Evolutionary conservation across 768 basidiomycete species (phyloP), one percentile per base, ranked within the genome.

Genomic region (Tulasnella sp.): DNA sequence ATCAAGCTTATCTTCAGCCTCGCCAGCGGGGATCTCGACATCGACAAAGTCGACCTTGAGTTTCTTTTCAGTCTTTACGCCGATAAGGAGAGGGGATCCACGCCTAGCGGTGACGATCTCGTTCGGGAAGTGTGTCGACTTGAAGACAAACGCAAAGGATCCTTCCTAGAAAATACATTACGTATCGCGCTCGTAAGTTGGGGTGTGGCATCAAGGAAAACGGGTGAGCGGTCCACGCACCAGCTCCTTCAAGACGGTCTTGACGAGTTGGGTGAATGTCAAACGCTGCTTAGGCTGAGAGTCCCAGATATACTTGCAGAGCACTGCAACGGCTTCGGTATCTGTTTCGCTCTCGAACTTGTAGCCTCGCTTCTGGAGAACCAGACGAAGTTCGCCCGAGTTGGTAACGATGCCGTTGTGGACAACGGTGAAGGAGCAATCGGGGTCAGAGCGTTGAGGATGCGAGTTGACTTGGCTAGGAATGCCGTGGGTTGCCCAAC

Each of bases 331-430:
- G 56, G 95, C 95, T 86, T 99, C 98, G 4, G 98, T 98, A 85
- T 99, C 98, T 38, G 98, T 99, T 82, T 99, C 98, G 77, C 93
- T 93, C 85, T 93, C 91, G 84, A 99, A 99, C 81, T 89, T 90
- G 89, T 93, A 99, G 19, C 98, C 98, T 78, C 96, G 91, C 87
- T 98, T 98, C 86, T 97, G 94, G 79, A 99, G 90, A 76, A 99
- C 96, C 82, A 93, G 91, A 81, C 93, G 90, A 83, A 99, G 92
- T 82, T 96, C 97, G 18, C 87, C 88, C 82, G 90, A 91, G 88
- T 98, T 98, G 86, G 97, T 99, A 84, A 99, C 97, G 84, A 99
- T 99, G 84, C 98, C 98, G 83, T 99, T 99, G 90, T 99, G 98
- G 38, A 99, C 97, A 82, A 99, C 87, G 80, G 92, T 91, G 87